Evolutionary conservation across 2,329 filamentous ascomycete species (phyloP).

Genomic region (Mycosphaerella sp.): DNA sequence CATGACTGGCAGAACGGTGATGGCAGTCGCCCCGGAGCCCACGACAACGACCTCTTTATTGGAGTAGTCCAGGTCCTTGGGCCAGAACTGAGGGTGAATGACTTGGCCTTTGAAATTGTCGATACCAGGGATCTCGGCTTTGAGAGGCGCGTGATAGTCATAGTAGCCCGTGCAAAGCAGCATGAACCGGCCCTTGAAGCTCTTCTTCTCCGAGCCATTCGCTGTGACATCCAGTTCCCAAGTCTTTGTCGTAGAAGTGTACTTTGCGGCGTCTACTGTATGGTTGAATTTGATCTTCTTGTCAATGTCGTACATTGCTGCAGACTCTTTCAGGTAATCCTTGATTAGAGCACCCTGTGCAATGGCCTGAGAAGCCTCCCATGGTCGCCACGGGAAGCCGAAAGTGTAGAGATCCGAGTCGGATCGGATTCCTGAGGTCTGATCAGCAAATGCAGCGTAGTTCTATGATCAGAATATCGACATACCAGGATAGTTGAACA

Average conservation of each 20-base stretch:
- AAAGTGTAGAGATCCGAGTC: conserved; percentile 48
- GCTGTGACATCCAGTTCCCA: conserved; percentile 40
- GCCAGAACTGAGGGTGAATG: conserved; percentile 73
- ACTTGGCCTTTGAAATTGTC: conserved; percentile 57
- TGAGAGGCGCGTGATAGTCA: conserved; percentile 59
- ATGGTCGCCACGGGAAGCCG: conserved; percentile 63
- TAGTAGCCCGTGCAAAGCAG: conserved; percentile 66
- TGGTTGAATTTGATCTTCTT: conserved; percentile 42
- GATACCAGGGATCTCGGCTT: conserved; percentile 59
- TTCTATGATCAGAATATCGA: not conserved
- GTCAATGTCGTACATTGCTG: conserved; percentile 41
- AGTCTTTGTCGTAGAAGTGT: conserved; percentile 45
- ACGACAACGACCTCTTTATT: conserved; percentile 66
- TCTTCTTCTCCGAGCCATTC: conserved; percentile 35
- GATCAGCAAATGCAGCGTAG: not conserved
- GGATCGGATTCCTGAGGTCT: conserved; percentile 47
- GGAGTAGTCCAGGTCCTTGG: conserved; percentile 58
- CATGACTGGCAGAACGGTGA: conserved; percentile 68
- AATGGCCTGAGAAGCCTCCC: conserved; percentile 48
- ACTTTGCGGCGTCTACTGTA: conserved; percentile 39
- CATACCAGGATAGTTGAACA: conserved; percentile 61
- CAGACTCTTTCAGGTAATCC: conserved; percentile 42
- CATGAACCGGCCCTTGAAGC: conserved; percentile 44
- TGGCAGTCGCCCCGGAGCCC: conserved; percentile 71
- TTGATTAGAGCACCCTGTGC: conserved; percentile 42